Conservation (phyloP, 2,329 filamentous ascomycete genomes). For the Karstenula rhodostoma region DNA sequence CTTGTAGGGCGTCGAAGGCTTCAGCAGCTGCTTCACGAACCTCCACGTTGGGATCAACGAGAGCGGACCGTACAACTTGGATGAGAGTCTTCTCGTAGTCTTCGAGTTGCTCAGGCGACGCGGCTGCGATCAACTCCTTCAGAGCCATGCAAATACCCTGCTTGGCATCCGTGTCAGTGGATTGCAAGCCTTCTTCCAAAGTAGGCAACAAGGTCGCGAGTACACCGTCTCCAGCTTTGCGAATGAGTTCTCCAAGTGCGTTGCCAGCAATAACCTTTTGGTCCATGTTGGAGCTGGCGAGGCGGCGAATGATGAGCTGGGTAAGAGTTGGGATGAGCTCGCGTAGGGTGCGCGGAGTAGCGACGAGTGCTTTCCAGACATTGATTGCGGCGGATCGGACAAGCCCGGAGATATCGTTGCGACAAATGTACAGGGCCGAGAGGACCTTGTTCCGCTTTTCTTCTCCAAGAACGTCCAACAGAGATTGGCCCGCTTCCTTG, state of each 20-base stretch:
- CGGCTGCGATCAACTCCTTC: slow-evolving; percentile 89
- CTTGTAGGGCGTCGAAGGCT: slow-evolving; percentile 94
- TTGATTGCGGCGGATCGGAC: slow-evolving; percentile 89
- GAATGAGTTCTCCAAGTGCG: slow-evolving; percentile 92
- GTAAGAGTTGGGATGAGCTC: slow-evolving; percentile 94
- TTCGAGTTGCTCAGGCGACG: slow-evolving; percentile 86
- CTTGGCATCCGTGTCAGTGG: slow-evolving; percentile 89
- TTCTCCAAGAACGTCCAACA: slow-evolving; percentile 91
- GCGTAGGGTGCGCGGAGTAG: slow-evolving; percentile 89
- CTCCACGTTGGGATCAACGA: slow-evolving; percentile 88
- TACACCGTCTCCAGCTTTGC: slow-evolving; percentile 94
- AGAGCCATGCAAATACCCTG: slow-evolving; percentile 98
- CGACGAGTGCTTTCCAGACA: slow-evolving; percentile 97
- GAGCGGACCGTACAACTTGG: slow-evolving; percentile 88
- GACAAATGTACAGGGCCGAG: slow-evolving; percentile 96
- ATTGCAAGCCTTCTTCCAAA: slow-evolving; percentile 88
- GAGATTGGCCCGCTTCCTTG: slow-evolving; percentile 88
- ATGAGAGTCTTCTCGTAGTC: slow-evolving; percentile 96
- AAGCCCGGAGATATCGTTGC: slow-evolving; percentile 91
- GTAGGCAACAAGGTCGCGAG: slow-evolving; percentile 87
- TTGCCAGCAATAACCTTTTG: slow-evolving; percentile 99
- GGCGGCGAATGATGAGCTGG: slow-evolving; percentile 89
- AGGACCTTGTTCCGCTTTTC: slow-evolving; percentile 97
- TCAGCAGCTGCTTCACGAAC: slow-evolving; percentile 96
- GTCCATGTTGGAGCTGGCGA: slow-evolving; percentile 96